Base-by-base conservation (phyloP, 2,329 filamentous ascomycete species). In the Neoscytalidium dimidiatum region DNA sequence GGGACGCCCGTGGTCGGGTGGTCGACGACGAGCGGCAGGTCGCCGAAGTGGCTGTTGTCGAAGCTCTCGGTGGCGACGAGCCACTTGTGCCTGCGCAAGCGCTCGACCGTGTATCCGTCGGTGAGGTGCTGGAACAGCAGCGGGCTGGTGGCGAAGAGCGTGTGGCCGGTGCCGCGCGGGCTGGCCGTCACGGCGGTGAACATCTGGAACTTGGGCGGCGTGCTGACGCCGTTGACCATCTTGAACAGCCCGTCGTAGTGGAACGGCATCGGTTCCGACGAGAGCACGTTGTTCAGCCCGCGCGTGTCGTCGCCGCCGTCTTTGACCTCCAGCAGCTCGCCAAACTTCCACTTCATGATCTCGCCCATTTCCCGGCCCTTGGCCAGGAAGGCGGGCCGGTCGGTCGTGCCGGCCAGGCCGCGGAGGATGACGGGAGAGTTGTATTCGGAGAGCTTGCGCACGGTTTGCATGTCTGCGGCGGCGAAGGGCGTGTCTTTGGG, bases 251-350 rank as follows among this genome's bases (percentile, higher is more conserved):
- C 85, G 57, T 87, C 85, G 41, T 81, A 87, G 67, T 87, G 85
- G 71, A 85, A 85, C 0, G 85, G 84, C 84, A 86, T 85, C 67
- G 81, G 81, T 65, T 72, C 71, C 26, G 68, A 78, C 0, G 82
- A 84, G 1, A 85, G 76, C 2, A 86, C 83, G 44, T 85, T 86
- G 67, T 86, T 86, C 21, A 81, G 72, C 0, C 81, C 78, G 11
- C 77, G 73, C 0, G 79, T 77, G 5, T 82, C 76, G 1, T 73
- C 80, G 64, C 83, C 85, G 11, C 84, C 83, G 62, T 88, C 85
- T 68, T 88, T 86, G 0, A 88, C 86, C 63, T 86, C 85, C 3
- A 86, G 86, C 17, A 89, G 77, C 71, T 87, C 85, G 0, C 83
- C 85, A 61, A 85, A 86, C 64, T 81, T 85, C 85, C 84, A 86